A percentile compares a stretch with the other conserved stretches of the same genome.
Evolutionary conservation across 108 stramenopile species (phyloP).

Genomic region (Fistulifera solaris): DNA sequence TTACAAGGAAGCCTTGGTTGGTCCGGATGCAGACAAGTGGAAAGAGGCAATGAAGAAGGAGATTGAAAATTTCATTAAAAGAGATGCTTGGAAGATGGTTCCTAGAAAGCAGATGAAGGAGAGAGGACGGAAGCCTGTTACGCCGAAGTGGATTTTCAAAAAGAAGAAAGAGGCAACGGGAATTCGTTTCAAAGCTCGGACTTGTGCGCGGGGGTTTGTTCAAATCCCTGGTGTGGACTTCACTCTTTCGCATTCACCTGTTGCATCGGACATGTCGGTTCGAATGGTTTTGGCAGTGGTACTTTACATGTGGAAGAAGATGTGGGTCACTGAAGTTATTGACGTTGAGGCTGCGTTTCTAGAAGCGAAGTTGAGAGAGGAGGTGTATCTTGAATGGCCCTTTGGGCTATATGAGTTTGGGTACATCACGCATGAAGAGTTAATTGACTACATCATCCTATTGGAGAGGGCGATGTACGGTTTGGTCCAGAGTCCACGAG

Average conservation of each 20-base stretch:
- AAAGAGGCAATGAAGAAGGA: background rate
- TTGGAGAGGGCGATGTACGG: constrained; percentile 10
- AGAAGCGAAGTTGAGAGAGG: constrained; percentile 5
- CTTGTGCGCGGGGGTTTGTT: constrained; percentile 2
- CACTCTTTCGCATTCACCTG: background rate
- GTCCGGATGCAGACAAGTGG: background rate
- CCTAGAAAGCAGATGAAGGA: background rate
- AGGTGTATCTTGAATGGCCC: constrained; percentile 5
- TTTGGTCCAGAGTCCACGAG: background rate
- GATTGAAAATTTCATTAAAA: background rate
- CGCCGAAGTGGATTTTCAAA: constrained; percentile 8
- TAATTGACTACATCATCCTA: background rate
- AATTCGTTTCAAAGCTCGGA: background rate
- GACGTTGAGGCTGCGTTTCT: constrained; percentile 20
- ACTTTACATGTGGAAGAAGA: background rate
- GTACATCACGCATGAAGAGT: constrained; percentile 5
- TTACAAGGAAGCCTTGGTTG: constrained; percentile 1
- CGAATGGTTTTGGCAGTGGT: background rate
- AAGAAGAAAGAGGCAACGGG: constrained; percentile 7
- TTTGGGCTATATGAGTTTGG: constrained; percentile 7
- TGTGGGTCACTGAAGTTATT: constrained; percentile 8
- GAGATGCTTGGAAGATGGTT: constrained; percentile 4
- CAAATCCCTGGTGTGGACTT: constrained; percentile 15
- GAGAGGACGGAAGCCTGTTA: background rate
- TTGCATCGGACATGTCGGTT: background rate